Percentiles rank a stretch among this genome's conserved stretches.
Conservation (phyloP, 2,329 filamentous ascomycete species). For the Emergomyces africanus region DNA sequence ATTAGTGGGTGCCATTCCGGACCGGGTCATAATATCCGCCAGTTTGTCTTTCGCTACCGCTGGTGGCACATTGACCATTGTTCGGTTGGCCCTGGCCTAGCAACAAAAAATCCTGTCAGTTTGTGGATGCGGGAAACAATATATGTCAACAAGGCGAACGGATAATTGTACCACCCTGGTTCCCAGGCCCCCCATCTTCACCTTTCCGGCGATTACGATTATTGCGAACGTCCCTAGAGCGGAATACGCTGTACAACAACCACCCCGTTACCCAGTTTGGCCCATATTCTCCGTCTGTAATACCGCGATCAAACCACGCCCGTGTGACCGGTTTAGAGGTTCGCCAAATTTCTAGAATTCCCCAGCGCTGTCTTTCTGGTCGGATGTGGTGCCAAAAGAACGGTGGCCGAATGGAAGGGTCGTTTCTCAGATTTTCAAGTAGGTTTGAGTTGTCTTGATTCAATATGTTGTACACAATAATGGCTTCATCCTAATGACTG, state of each 20-base stretch:
- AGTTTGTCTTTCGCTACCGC: slow-evolving; percentile 14
- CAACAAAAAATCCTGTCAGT: slow-evolving; percentile 2
- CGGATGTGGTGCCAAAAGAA: slow-evolving; percentile 37
- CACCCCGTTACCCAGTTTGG: slow-evolving; percentile 36
- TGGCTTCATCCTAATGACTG: slow-evolving; percentile 30
- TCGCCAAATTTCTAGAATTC: slow-evolving; percentile 30
- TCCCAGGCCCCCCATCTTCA: slow-evolving; percentile 15
- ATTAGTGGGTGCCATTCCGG: slow-evolving; percentile 23
- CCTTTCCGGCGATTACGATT: slow-evolving; percentile 32
- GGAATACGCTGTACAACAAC: slow-evolving; percentile 36
- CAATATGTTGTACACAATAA: slow-evolving; percentile 29
- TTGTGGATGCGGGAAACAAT: background rate
- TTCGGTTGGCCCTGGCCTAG: slow-evolving; percentile 14
- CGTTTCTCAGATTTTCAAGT: slow-evolving; percentile 27
- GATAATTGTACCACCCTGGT: background rate
- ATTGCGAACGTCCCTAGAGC: slow-evolving; percentile 34
- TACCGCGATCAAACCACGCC: slow-evolving; percentile 28
- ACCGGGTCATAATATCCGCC: slow-evolving; percentile 32
- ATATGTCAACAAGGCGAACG: background rate
- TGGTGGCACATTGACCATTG: slow-evolving; percentile 12
- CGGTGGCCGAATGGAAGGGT: slow-evolving; percentile 26
- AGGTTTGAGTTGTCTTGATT: slow-evolving; percentile 29
- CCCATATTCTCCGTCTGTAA: slow-evolving; percentile 31
- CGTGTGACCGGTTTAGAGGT: slow-evolving; percentile 27
- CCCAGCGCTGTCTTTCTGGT: slow-evolving; percentile 30